A percentile compares a stretch with the other conserved stretches of the same genome.
Evolutionary conservation across 2,329 filamentous ascomycete genomes (phyloP).

Genomic region (Arthrobotrys pseudoclavata): DNA sequence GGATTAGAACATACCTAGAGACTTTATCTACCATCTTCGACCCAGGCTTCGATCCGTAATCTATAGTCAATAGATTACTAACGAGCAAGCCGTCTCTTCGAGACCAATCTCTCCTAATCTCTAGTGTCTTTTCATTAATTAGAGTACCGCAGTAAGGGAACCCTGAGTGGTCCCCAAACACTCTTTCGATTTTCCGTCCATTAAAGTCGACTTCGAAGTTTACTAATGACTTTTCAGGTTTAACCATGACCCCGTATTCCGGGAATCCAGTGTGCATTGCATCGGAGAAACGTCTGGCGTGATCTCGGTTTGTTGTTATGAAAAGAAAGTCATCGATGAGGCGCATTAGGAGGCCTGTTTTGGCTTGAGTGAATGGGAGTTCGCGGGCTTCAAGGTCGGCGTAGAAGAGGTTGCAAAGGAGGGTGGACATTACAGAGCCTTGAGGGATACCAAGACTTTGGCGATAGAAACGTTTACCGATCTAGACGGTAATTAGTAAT

Average conservation of each 20-base stretch:
- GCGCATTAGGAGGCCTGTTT: constrained; percentile 77
- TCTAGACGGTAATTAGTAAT: constrained; percentile 64
- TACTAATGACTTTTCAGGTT: constrained; percentile 81
- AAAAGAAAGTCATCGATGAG: constrained; percentile 95
- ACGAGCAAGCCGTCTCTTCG: constrained; percentile 68
- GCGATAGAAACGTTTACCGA: constrained; percentile 88
- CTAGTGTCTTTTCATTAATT: constrained; percentile 81
- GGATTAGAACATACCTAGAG: constrained; percentile 50
- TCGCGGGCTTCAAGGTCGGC: constrained; percentile 82
- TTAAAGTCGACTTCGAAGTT: constrained; percentile 80
- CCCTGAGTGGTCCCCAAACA: constrained; percentile 66
- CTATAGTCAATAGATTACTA: constrained; percentile 60
- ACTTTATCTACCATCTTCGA: constrained; percentile 61
- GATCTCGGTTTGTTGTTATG: constrained; percentile 77
- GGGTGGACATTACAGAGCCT: constrained; percentile 86
- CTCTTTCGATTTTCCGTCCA: constrained; percentile 70
- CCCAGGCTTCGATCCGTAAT: constrained; percentile 61
- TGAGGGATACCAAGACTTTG: constrained; percentile 93
- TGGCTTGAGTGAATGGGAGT: constrained; percentile 75
- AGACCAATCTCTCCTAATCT: constrained; percentile 78
- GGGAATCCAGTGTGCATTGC: constrained; percentile 84
- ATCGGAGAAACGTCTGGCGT: constrained; percentile 80
- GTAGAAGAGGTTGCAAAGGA: constrained; percentile 96
- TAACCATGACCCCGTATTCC: constrained; percentile 84
- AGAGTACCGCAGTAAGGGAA: constrained; percentile 92